A percentile compares a stretch with the other conserved stretches of the same genome.
Conservation (phyloP, 108 stramenopile species). For the Nitzschia putrida region DNA sequence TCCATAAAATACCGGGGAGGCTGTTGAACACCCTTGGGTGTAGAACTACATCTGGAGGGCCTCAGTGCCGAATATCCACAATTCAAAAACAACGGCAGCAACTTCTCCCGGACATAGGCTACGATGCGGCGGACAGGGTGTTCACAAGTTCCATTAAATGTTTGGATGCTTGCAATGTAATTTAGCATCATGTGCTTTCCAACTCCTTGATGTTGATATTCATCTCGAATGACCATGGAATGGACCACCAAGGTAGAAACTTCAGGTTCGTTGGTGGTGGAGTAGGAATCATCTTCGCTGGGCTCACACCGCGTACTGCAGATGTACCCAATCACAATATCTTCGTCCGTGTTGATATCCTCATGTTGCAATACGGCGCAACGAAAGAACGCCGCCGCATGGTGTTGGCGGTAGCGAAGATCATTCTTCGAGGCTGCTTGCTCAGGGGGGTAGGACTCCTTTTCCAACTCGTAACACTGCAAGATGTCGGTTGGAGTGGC, state of each 20-base stretch:
- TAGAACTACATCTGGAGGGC: slow-evolving; percentile 57
- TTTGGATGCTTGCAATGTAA: slow-evolving; percentile 53
- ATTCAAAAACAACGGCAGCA: slow-evolving; percentile 75
- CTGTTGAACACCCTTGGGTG: slow-evolving; percentile 69
- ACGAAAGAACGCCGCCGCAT: slow-evolving; percentile 82
- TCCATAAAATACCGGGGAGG: slow-evolving; percentile 1
- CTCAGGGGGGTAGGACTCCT: neutral
- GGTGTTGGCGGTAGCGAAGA: slow-evolving; percentile 87
- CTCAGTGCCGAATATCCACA: slow-evolving; percentile 78
- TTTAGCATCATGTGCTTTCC: slow-evolving; percentile 66
- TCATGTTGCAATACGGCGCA: slow-evolving; percentile 61
- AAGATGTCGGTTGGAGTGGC: slow-evolving; percentile 78
- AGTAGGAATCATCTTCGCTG: slow-evolving; percentile 21
- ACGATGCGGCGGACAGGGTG: slow-evolving; percentile 60
- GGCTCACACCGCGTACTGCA: slow-evolving; percentile 67
- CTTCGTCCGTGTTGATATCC: slow-evolving; percentile 57
- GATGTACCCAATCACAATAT: slow-evolving; percentile 75
- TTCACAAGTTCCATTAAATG: slow-evolving; percentile 20
- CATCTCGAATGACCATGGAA: slow-evolving; percentile 70
- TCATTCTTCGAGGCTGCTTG: slow-evolving; percentile 66
- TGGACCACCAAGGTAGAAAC: slow-evolving; percentile 87
- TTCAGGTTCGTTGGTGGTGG: slow-evolving; percentile 59
- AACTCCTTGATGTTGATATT: slow-evolving; percentile 60
- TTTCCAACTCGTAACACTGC: slow-evolving; percentile 60
- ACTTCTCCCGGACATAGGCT: slow-evolving; percentile 67